These are phyloP conservation scores for Extremus antarcticus DNA, from an alignment of 495 filamentous ascomycete species.

Conservation along the genomic window DNA sequence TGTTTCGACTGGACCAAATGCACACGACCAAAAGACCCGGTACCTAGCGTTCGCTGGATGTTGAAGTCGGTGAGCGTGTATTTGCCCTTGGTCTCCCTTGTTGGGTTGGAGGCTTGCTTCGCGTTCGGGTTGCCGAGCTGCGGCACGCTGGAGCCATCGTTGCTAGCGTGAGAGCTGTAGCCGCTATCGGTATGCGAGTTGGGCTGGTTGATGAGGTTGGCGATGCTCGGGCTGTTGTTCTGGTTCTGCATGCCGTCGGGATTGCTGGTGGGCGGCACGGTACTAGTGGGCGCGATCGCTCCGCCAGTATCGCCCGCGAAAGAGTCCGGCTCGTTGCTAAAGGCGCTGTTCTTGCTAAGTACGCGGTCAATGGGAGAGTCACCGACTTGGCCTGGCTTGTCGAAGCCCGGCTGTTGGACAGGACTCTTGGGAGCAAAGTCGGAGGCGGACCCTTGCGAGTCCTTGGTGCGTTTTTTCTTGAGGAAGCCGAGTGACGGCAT, in stretches of 20 bases:
- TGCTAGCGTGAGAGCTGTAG: slow-evolving; percentile 20
- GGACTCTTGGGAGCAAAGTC: slow-evolving; percentile 23
- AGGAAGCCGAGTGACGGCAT: slow-evolving; percentile 79
- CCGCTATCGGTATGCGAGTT: slow-evolving; percentile 15
- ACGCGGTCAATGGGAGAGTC: slow-evolving; percentile 8
- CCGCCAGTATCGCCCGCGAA: slow-evolving; percentile 50
- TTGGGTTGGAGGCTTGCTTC: slow-evolving; percentile 18
- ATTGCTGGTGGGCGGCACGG: slow-evolving; percentile 12
- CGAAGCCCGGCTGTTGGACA: neutral
- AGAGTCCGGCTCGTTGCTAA: slow-evolving; percentile 10
- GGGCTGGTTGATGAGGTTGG: slow-evolving; percentile 58
- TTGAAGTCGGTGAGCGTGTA: slow-evolving; percentile 84
- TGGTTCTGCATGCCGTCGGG: slow-evolving; percentile 5
- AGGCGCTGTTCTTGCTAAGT: slow-evolving; percentile 8
- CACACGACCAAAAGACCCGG: slow-evolving; percentile 92
- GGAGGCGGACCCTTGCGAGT: slow-evolving; percentile 33
- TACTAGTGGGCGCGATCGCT: slow-evolving; percentile 27
- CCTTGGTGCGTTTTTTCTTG: slow-evolving; percentile 97
- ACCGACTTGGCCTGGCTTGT: neutral
- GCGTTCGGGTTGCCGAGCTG: slow-evolving; percentile 5
- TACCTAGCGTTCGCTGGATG: slow-evolving; percentile 82
- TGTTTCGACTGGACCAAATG: slow-evolving; percentile 94
- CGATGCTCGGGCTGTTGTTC: slow-evolving; percentile 46
- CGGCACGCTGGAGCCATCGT: slow-evolving; percentile 19
- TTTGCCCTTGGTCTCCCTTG: slow-evolving; percentile 88